These are phyloP conservation scores for Crucihimalaya himalaica DNA, from an alignment of 345 rosid species.

Conservation along the genomic window DNA sequence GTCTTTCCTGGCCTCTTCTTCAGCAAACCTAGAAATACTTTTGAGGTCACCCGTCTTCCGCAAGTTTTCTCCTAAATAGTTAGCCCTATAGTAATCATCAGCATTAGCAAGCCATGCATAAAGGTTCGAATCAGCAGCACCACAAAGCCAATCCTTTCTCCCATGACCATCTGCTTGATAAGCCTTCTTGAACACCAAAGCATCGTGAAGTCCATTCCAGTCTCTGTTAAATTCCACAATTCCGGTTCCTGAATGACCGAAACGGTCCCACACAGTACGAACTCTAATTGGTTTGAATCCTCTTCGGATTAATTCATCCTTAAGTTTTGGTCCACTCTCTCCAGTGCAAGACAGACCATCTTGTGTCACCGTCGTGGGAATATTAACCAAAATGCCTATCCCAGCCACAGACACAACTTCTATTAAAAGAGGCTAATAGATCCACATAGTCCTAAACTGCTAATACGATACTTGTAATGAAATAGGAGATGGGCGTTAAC, in stretches of 20 bases:
- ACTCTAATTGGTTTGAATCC: constrained; percentile 91
- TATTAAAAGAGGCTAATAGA: constrained; percentile 19
- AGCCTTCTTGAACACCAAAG: constrained; percentile 84
- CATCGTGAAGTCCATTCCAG: constrained; percentile 94
- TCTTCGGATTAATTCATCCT: constrained; percentile 67
- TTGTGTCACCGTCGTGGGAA: constrained; percentile 62
- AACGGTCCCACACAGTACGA: constrained; percentile 77
- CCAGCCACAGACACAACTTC: constrained; percentile 53
- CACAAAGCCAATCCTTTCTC: constrained; percentile 63
- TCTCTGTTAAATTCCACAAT: constrained; percentile 84
- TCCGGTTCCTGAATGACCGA: constrained; percentile 88
- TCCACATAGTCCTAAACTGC: constrained; percentile 16
- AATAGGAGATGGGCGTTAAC: constrained; percentile 2
- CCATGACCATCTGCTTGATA: constrained; percentile 83
- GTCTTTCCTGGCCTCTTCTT: constrained; percentile 90
- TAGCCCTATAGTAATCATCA: constrained; percentile 67
- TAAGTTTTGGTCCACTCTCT: constrained; percentile 83
- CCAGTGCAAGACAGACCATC: constrained; percentile 69
- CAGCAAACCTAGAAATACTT: constrained; percentile 71
- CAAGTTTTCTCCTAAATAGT: constrained; percentile 71
- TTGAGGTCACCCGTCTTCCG: constrained; percentile 78
- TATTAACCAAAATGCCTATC: constrained; percentile 85
- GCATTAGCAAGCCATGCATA: constrained; percentile 96
- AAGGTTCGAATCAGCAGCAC: constrained; percentile 53
- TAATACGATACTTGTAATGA: constrained; percentile 17